Evolutionary conservation across 345 rosid species (phyloP).

Genomic region (Toxicodendron radicans): DNA sequence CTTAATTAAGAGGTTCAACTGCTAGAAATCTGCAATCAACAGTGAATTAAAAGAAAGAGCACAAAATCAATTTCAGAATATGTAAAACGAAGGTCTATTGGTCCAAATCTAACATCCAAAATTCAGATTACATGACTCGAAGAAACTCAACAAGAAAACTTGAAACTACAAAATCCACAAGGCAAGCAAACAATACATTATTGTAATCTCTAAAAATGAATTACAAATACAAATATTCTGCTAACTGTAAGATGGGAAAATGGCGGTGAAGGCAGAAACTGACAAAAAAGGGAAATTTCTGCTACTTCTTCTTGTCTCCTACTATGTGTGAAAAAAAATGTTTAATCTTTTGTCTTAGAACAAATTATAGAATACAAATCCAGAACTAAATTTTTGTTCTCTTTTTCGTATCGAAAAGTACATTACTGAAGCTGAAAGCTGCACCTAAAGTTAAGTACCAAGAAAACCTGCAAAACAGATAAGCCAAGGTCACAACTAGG

Average conservation of each 20-base stretch:
- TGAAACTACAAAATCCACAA: neutral
- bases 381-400: conserved; percentile 1
- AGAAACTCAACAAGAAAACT: neutral
- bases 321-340: neutral
- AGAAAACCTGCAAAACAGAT: conserved; percentile 27
- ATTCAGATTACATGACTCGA: neutral
- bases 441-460: conserved; percentile 12
- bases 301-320: conserved; percentile 22
- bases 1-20: neutral
- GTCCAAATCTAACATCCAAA: neutral
- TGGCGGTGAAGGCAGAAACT: conserved; percentile 16
- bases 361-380: neutral
- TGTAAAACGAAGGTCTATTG: neutral
- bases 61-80: neutral
- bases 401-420: neutral
- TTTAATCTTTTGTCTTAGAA: neutral
- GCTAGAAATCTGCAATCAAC: neutral
- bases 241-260: conserved; percentile 2
- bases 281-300: conserved; percentile 6
- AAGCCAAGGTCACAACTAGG: conserved; percentile 7
- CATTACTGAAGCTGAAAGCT: conserved; percentile 15
- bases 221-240: conserved; percentile 4
- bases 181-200: conserved; percentile 14
- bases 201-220: conserved; percentile 17
- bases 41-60: neutral